Base-by-base conservation (phyloP, 108 stramenopile species). In the Nitzschia sp. region DNA sequence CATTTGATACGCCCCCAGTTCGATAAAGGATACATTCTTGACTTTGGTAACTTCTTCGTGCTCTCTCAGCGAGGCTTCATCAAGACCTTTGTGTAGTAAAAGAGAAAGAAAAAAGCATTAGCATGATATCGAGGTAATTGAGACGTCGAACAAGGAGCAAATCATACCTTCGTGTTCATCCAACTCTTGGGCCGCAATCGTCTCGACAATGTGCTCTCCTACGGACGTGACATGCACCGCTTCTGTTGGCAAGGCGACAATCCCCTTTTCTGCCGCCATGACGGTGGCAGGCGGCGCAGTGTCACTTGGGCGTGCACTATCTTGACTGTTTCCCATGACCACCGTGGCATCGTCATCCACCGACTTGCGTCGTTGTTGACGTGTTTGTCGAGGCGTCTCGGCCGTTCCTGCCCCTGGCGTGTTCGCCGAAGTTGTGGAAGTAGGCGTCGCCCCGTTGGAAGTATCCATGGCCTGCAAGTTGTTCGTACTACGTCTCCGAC, bases 31-130 rank as follows among this genome's bases (percentile, higher is more conserved):
- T 5, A 99, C 94, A 83, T 99, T 99, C 71, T 98, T 97, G 1
- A 97, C 93, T 68, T 98, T 99, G 33, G 99, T 99, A 25, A 98
- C 96, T 71, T 99, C 98, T 78, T 99, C 99, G 80, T 98, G 97
- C 70, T 99, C 98, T 67, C 93, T 85, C 23, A 99, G 71, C 2
- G 85, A 79, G 17, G 91, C 97, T 61, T 97, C 98, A 72, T 99
- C 98, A 64, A 99, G 78, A 4, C 98, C 98, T n/a, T n/a, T n/a
- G n/a, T n/a, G n/a, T n/a, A n/a, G n/a, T n/a, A n/a, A n/a, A n/a
- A n/a, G n/a, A n/a, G n/a, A n/a, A n/a, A n/a, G n/a, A n/a, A n/a
- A n/a, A n/a, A n/a, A n/a, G n/a, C n/a, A n/a, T n/a, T n/a, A n/a
- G n/a, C n/a, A n/a, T n/a, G n/a, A n/a, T n/a, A n/a, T n/a, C n/a